Evolutionary conservation across 371 early-diverging fungal genomes (phyloP).

Genomic region (Rhizopus microsporus): DNA sequence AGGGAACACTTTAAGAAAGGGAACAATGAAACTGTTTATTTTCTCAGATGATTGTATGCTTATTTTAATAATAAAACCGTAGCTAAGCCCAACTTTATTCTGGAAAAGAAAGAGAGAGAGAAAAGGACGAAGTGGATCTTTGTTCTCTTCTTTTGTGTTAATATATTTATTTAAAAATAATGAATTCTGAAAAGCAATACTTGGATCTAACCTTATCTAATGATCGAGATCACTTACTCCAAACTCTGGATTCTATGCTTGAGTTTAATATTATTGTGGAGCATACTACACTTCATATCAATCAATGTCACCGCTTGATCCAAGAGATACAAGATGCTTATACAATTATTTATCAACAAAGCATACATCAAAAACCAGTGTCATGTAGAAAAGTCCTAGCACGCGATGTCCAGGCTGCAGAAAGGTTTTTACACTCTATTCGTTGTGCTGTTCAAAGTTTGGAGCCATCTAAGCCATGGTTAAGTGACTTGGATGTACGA

Average conservation of each 20-base stretch:
- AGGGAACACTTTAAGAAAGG: no score
- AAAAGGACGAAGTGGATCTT: no score
- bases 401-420: background rate
- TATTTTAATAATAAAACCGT: background rate
- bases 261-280: background rate
- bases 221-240: background rate
- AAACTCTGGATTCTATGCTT: background rate
- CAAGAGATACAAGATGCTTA: background rate
- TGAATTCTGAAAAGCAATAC: slow-evolving; percentile 3
- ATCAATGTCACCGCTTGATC: background rate
- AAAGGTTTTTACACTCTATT: slow-evolving; percentile 2
- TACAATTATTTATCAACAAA: background rate
- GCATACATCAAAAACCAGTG: background rate
- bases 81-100: slow-evolving; percentile 3
- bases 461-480: slow-evolving; percentile 2
- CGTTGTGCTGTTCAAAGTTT: background rate
- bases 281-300: background rate
- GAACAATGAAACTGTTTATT: no score
- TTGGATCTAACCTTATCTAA: background rate
- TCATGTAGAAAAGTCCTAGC: background rate
- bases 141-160: background rate
- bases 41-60: no score
- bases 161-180: background rate
- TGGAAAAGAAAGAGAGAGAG: no score
- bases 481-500: background rate